Conservation (phyloP, 768 basidiomycete genomes). For the Hydnomerulius pinastri region DNA sequence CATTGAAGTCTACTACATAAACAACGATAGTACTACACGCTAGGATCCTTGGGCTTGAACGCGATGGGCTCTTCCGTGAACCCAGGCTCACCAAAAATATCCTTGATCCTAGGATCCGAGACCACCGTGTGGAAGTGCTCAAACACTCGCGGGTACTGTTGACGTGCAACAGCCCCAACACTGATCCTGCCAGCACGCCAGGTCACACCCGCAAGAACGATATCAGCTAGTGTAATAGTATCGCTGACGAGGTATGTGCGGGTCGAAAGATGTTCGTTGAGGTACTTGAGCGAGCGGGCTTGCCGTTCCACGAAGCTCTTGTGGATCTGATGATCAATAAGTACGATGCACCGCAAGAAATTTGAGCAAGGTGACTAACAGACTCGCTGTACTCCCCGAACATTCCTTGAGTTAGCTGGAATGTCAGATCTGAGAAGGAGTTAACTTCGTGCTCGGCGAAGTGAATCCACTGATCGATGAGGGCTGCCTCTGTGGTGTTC, state of each 20-base stretch:
- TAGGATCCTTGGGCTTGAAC: neutral
- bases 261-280: neutral
- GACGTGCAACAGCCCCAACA: conserved; percentile 2
- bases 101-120: neutral
- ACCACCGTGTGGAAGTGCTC: conserved; percentile 3
- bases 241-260: neutral
- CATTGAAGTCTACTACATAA: too few relatives aligned
- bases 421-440: neutral
- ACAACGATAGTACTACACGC: too few relatives aligned
- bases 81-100: neutral
- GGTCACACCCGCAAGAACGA: neutral
- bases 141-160: conserved; percentile 1
- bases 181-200: neutral
- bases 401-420: neutral
- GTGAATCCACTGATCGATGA: conserved; percentile 11
- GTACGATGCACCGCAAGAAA: too few relatives aligned
- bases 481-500: conserved; percentile 2
- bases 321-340: too few relatives aligned
- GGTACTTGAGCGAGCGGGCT: neutral
- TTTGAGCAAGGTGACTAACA: too few relatives aligned
- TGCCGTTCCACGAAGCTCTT: neutral
- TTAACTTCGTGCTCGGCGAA: conserved; percentile 7
- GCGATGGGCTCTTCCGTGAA: neutral
- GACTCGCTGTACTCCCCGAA: neutral
- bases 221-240: conserved; percentile 1